These are phyloP conservation scores for Rhododendron griersonianum DNA, from an alignment of 148 eudicot genomes.

Conservation along the genomic window DNA sequence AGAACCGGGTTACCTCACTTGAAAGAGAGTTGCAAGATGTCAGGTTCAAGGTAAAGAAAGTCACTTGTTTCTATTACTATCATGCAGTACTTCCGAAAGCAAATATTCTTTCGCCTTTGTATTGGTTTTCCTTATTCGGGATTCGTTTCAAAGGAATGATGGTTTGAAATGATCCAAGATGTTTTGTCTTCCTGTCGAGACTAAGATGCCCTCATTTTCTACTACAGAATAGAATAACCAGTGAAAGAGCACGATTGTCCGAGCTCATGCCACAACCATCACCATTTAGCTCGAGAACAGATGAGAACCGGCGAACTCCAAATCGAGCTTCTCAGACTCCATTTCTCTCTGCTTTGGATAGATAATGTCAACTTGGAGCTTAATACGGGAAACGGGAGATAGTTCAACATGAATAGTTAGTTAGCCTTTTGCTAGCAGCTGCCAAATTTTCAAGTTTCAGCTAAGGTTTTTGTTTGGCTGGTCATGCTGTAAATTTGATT, in stretches of 20 bases:
- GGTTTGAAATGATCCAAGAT: neutral
- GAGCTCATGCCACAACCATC: slow-evolving; percentile 54
- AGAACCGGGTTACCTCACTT: slow-evolving; percentile 31
- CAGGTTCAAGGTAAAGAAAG: slow-evolving; percentile 47
- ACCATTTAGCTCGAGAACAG: slow-evolving; percentile 36
- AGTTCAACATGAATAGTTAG: neutral
- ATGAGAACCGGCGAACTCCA: slow-evolving; percentile 38
- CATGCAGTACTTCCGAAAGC: neutral
- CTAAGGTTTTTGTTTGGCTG: neutral
- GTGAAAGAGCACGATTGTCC: slow-evolving; percentile 55
- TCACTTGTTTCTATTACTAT: neutral
- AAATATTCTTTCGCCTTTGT: neutral
- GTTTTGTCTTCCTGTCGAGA: too few relatives aligned
- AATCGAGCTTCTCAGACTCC: slow-evolving; percentile 45
- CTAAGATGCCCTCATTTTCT: neutral
- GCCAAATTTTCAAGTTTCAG: neutral
- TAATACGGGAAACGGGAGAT: neutral
- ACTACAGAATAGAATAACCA: slow-evolving; percentile 49
- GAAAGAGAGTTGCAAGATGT: slow-evolving; percentile 68
- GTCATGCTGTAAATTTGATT: neutral
- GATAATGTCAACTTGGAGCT: slow-evolving; percentile 24
- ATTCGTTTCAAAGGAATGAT: neutral
- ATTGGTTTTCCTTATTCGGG: neutral
- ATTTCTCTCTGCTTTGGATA: slow-evolving; percentile 60
- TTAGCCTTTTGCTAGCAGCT: slow-evolving; percentile 27